Percentiles rank a stretch among this genome's conserved stretches.
Evolutionary conservation across 2,329 filamentous ascomycete species (phyloP).

Genomic region (Colletotrichum australisinense): DNA sequence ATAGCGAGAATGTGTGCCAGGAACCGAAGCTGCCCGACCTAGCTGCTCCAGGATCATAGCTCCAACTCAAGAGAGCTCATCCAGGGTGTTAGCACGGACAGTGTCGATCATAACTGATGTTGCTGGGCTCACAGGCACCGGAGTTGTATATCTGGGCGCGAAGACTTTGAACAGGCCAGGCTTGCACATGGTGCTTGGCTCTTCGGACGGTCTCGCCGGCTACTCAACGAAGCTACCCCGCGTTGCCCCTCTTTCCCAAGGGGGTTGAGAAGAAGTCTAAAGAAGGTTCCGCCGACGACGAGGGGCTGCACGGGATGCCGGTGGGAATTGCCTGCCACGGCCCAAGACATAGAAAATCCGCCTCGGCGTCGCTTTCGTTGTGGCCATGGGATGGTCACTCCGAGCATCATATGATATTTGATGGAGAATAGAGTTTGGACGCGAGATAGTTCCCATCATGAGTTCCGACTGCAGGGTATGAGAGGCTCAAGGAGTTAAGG

Average conservation of each 20-base stretch:
- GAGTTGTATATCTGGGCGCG: neutral
- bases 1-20: neutral
- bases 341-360: neutral
- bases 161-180: neutral
- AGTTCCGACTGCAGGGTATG: neutral
- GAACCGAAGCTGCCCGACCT: neutral
- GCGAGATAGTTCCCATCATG: neutral
- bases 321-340: neutral
- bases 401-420: neutral
- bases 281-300: neutral
- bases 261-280: neutral
- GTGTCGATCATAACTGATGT: neutral
- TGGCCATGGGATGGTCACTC: neutral
- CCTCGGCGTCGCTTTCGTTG: neutral
- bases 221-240: neutral
- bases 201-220: neutral
- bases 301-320: neutral
- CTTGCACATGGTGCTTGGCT: neutral
- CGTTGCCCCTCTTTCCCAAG: neutral
- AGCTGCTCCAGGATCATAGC: neutral
- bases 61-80: neutral
- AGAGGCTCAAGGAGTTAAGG: neutral
- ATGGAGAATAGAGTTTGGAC: no score
- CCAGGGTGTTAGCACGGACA: neutral
- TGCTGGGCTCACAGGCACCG: neutral